Percentiles rank a stretch among this genome's conserved stretches.
Conservation (phyloP, 2,329 filamentous ascomycete genomes). For the Rasamsonia emersonii region DNA sequence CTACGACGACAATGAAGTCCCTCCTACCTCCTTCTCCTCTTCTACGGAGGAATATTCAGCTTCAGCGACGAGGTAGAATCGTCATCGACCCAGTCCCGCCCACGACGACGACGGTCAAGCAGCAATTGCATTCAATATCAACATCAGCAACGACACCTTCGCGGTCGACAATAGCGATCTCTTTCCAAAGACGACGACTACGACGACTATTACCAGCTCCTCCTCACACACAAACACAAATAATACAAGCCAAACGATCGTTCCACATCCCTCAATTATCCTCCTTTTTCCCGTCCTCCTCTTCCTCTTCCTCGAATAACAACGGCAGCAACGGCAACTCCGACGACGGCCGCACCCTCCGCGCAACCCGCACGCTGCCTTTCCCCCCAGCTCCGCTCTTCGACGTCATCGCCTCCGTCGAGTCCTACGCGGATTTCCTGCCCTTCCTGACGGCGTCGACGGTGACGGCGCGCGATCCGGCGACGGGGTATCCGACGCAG, state of each 20-base stretch:
- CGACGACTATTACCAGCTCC: too few species aligned
- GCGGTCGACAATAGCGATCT: too few species aligned
- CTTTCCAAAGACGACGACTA: too few species aligned
- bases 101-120: too few species aligned
- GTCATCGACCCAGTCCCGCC: too few species aligned
- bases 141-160: too few species aligned
- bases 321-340: slow-evolving; percentile 14
- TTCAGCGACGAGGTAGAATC: too few species aligned
- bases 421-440: slow-evolving; percentile 77
- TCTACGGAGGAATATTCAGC: too few species aligned
- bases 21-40: too few species aligned
- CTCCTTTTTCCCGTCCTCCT: slow-evolving; percentile 17
- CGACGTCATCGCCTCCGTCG: slow-evolving; percentile 77
- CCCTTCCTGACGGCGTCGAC: slow-evolving; percentile 74
- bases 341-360: slow-evolving; percentile 55
- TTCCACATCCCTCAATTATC: slow-evolving; percentile 23
- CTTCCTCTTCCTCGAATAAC: slow-evolving; percentile 6
- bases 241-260: slow-evolving; percentile 9
- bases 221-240: slow-evolving; percentile 6
- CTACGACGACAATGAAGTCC: too few species aligned
- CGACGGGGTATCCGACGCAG: slow-evolving; percentile 51
- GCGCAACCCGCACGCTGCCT: slow-evolving; percentile 65
- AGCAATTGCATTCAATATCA: too few species aligned
- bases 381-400: slow-evolving; percentile 67
- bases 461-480: slow-evolving; percentile 64